phyloP scores from a whole-genome alignment of 2,329 filamentous ascomycete species.

The Botrytis squamosa region DNA sequence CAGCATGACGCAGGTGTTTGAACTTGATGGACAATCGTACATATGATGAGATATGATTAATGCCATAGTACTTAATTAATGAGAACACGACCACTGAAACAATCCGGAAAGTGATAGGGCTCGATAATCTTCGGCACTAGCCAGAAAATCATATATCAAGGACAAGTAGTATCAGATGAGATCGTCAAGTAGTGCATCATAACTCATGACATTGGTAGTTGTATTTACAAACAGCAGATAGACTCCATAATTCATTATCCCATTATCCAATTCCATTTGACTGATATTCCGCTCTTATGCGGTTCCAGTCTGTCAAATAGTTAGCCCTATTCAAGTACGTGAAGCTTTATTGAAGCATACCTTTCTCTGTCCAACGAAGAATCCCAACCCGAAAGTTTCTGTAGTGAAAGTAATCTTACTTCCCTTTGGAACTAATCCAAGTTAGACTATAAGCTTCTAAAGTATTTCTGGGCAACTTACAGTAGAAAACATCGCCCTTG shows the following conservation, averaged over 20 bases:
- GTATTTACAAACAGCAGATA: constrained; percentile 7
- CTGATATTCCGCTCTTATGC: constrained; percentile 4
- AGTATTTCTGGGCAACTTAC: constrained; percentile 27
- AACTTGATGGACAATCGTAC: constrained; percentile 1
- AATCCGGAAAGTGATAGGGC: background rate
- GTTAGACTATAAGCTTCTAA: constrained; percentile 19
- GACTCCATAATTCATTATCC: constrained; percentile 6
- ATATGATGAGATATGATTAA: background rate
- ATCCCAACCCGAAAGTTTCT: constrained; percentile 39
- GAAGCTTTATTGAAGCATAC: constrained; percentile 24
- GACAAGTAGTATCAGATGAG: background rate
- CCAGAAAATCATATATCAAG: background rate
- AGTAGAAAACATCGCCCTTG: constrained; percentile 63
- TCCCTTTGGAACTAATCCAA: constrained; percentile 37
- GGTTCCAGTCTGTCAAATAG: constrained; percentile 8
- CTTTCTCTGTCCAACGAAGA: constrained; percentile 40
- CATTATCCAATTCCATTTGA: background rate
- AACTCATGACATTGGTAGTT: constrained; percentile 4
- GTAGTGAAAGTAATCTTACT: constrained; percentile 40
- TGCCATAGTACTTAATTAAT: background rate
- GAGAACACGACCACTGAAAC: background rate
- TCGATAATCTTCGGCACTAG: background rate
- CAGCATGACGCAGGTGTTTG: background rate
- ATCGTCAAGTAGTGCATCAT: background rate
- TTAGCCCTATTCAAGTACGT: background rate